These are phyloP conservation scores for Eucalyptus pauciflora DNA, from an alignment of 345 rosid species.

Conservation along the genomic window DNA sequence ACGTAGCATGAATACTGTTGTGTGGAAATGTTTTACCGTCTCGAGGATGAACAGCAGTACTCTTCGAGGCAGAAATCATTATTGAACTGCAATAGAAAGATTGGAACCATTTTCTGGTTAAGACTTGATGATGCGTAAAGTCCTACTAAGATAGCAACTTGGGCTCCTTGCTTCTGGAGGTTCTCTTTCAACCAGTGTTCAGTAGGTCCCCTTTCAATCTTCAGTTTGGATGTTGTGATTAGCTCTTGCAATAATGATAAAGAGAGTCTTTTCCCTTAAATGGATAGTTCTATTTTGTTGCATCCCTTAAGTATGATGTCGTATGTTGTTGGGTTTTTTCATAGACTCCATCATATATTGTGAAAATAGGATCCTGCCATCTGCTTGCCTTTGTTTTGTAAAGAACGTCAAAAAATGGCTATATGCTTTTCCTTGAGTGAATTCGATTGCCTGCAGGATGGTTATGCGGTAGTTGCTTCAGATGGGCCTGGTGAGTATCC, in stretches of 20 bases:
- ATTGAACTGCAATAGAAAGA: neutral
- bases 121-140: neutral
- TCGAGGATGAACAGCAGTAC: neutral
- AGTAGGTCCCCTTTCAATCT: neutral
- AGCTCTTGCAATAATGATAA: neutral
- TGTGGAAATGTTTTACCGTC: neutral
- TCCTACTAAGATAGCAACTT: neutral
- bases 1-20: neutral
- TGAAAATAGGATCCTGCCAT: neutral
- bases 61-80: neutral
- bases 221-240: neutral
- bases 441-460: conserved; percentile 47
- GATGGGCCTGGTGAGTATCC: conserved; percentile 95
- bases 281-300: neutral
- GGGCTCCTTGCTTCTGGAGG: neutral
- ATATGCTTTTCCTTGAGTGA: neutral
- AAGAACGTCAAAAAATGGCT: neutral
- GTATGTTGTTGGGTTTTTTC: neutral
- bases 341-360: neutral
- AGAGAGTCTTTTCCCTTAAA: neutral
- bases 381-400: neutral
- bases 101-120: neutral
- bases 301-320: neutral
- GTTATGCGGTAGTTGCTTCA: conserved; percentile 87
- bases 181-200: neutral